Base-by-base conservation (phyloP, 345 rosid species). In the Camelina sativa region DNA sequence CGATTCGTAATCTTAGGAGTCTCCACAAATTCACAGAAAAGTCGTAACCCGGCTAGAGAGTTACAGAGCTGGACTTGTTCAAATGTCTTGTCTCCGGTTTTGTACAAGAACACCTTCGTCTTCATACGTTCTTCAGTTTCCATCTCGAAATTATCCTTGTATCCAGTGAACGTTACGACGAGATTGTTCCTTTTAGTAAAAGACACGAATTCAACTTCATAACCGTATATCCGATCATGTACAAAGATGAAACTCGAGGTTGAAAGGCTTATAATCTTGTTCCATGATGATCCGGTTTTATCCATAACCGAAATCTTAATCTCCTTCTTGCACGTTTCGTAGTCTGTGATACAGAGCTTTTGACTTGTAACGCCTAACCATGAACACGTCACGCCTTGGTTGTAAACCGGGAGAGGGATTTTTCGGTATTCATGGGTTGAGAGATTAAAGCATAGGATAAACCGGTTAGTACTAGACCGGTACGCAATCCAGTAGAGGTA, bases 401-500 rank as follows among this genome's bases (percentile, higher is more conserved):
- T 71, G 32, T 20, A 11, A 71, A 57, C 67, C 62, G 67, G 62
- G 7, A 71, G 47, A 47, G 56, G 6, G 0, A 65, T 2, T 71
- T 71, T 71, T 22, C 8, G 62, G 76, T 71, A 71, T 48, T 65
- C 67, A 15, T 77, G 19, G 11, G 62, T 77, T 48, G 72, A 70
- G 48, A 71, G 30, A 28, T 65, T 48, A 35, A 70, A 77, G 67
- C 76, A 48, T 12, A 77, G 48, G 3, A 77, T 40, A 54, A 77
- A 77, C 76, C 76, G 68, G 50, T 77, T 62, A 0, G 15, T 20
- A 65, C 10, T 65, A 50, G 68, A 65, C 68, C 62, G 23, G 68
- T 77, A 77, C 4, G 80, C 80, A 65, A 71, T 65, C 80, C 80
- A 77, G 20, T 77, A 65, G 13, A 77, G 15, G 34, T 4, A 22